phyloP scores from a whole-genome alignment of 2,329 filamentous ascomycete species.

The Pseudogymnoascus sp. region DNA sequence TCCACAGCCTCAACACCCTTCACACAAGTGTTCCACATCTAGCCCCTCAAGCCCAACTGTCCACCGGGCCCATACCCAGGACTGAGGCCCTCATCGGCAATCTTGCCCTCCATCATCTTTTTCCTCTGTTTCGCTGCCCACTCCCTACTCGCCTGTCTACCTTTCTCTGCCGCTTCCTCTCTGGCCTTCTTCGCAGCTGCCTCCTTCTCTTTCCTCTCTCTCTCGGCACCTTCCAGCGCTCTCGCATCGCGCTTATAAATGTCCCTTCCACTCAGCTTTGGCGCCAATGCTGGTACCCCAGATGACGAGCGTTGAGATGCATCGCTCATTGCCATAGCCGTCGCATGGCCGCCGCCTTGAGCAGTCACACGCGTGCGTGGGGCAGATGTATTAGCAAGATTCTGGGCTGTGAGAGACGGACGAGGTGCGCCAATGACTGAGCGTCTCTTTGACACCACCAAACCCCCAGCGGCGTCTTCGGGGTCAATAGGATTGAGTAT shows the following conservation, averaged over 20 bases:
- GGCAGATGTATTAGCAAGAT: slow-evolving; percentile 25
- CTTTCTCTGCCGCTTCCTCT: slow-evolving; percentile 52
- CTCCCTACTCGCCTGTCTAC: slow-evolving; percentile 48
- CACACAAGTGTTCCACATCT: slow-evolving; percentile 1
- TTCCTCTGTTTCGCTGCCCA: slow-evolving; percentile 50
- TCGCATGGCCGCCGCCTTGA: neutral
- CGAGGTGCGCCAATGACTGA: slow-evolving; percentile 28
- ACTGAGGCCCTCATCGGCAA: slow-evolving; percentile 20
- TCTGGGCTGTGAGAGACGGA: slow-evolving; percentile 29
- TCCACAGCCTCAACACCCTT: neutral
- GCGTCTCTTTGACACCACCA: slow-evolving; percentile 23
- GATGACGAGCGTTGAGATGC: neutral
- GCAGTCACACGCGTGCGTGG: slow-evolving; percentile 22
- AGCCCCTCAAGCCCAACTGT: slow-evolving; percentile 19
- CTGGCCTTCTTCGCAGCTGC: slow-evolving; percentile 44
- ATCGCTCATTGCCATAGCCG: neutral
- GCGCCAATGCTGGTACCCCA: neutral
- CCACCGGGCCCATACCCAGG: slow-evolving; percentile 23
- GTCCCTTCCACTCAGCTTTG: slow-evolving; percentile 37
- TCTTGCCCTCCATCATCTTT: slow-evolving; percentile 19
- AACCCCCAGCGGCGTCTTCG: slow-evolving; percentile 16
- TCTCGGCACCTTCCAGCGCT: slow-evolving; percentile 39
- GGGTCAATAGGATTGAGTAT: neutral
- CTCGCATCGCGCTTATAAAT: slow-evolving; percentile 46
- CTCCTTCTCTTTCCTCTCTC: slow-evolving; percentile 47